Conservation (phyloP, 108 stramenopile genomes). For the Skeletonema marinoi region DNA sequence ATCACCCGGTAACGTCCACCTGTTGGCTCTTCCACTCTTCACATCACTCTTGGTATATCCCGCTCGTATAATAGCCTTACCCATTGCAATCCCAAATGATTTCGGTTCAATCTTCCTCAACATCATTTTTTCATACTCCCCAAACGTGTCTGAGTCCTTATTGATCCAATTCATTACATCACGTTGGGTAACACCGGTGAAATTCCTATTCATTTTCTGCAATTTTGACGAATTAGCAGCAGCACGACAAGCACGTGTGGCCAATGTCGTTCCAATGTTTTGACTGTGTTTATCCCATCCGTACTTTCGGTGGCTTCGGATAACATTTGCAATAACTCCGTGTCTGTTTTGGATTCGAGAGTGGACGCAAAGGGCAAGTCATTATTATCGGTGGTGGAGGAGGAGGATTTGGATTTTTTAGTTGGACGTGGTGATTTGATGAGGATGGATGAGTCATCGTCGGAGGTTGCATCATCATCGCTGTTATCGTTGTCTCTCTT, state of each 20-base stretch:
- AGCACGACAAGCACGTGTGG: slow-evolving; percentile 18
- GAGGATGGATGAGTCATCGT: background rate
- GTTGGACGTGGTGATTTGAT: background rate
- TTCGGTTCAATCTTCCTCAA: slow-evolving; percentile 15
- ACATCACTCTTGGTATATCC: slow-evolving; percentile 20
- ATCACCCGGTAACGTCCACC: slow-evolving; percentile 15
- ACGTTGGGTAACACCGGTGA: slow-evolving; percentile 13
- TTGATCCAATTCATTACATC: slow-evolving; percentile 25
- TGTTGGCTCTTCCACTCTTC: slow-evolving; percentile 14
- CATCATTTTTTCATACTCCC: slow-evolving; percentile 24
- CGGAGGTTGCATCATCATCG: background rate
- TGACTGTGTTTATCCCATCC: slow-evolving; percentile 24
- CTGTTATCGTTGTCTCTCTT: background rate
- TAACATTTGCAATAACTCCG: slow-evolving; percentile 2
- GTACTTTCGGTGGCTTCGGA: background rate
- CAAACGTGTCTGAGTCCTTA: background rate
- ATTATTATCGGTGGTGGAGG: background rate
- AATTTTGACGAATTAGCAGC: slow-evolving; percentile 8
- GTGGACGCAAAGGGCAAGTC: background rate
- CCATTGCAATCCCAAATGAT: slow-evolving; percentile 26
- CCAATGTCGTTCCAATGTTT: slow-evolving; percentile 10
- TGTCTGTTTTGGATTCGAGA: slow-evolving; percentile 14
- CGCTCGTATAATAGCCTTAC: slow-evolving; percentile 20
- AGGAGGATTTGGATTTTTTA: background rate
- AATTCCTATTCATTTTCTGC: background rate